phyloP scores from a whole-genome alignment of 2,329 filamentous ascomycete genomes.

The Venturia carpophila region DNA sequence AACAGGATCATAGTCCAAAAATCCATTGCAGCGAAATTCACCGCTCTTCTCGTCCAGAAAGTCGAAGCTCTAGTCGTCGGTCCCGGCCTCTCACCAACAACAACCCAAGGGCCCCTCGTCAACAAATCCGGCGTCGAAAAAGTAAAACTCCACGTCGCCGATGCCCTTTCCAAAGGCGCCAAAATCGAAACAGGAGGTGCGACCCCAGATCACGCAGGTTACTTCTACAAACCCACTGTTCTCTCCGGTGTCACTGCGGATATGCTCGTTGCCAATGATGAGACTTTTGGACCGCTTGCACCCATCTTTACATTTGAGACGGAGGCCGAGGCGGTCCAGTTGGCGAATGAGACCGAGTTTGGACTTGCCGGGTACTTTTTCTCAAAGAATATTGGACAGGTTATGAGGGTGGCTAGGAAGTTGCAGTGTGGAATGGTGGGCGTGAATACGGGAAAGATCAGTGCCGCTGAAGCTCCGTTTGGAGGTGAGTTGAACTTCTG shows the following conservation, averaged over 20 bases:
- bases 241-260: conserved; percentile 19
- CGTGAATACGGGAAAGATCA: conserved; percentile 19
- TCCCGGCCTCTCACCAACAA: conserved; percentile 10
- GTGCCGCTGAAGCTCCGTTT: conserved; percentile 19
- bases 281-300: conserved; percentile 29
- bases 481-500: conserved; percentile 11
- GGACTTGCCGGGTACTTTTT: conserved; percentile 29
- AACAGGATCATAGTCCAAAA: conserved; percentile 23
- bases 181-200: conserved; percentile 19
- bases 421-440: conserved; percentile 21
- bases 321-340: conserved; percentile 28
- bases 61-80: conserved; percentile 11
- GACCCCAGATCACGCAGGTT: conserved; percentile 16
- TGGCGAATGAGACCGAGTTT: conserved; percentile 28
- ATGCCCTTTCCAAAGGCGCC: conserved; percentile 17
- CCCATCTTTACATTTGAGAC: conserved; percentile 24
- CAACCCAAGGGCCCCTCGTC: conserved; percentile 19
- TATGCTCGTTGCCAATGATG: conserved; percentile 26
- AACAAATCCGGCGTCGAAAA: conserved; percentile 18
- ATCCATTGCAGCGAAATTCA: conserved; percentile 36
- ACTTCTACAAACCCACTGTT: conserved; percentile 18
- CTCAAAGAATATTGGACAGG: conserved; percentile 21
- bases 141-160: conserved; percentile 14
- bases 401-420: conserved; percentile 23
- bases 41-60: conserved; percentile 16